Evolutionary conservation across 139 green algal species (phyloP).

Genomic region (Mesostigma viride): DNA sequence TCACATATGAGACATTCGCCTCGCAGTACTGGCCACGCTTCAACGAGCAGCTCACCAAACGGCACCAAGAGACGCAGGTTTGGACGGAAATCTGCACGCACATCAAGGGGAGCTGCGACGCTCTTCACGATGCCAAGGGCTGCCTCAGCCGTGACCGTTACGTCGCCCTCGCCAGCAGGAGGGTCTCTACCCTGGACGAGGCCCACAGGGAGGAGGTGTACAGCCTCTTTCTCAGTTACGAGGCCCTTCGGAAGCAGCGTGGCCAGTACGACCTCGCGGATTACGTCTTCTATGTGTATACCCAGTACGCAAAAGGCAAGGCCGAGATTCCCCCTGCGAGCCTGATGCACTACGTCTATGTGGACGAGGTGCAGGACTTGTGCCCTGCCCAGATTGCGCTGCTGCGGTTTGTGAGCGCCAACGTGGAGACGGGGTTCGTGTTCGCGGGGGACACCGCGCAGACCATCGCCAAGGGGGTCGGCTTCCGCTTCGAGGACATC

Average conservation of each 20-base stretch:
- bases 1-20: too few relatives aligned
- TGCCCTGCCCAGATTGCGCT: conserved; percentile 53
- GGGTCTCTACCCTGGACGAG: conserved; percentile 53
- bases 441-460: conserved; percentile 69
- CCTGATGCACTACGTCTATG: conserved; percentile 50
- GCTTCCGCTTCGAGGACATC: conserved; percentile 50
- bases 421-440: conserved; percentile 50
- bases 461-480: conserved; percentile 65
- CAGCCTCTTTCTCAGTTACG: conserved; percentile 47
- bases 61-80: conserved; percentile 23
- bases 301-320: background rate
- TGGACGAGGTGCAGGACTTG: conserved; percentile 78
- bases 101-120: conserved; percentile 59
- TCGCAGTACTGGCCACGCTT: conserved; percentile 17
- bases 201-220: conserved; percentile 46
- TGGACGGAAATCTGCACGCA: conserved; percentile 57
- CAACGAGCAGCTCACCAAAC: background rate
- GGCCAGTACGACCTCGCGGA: conserved; percentile 15
- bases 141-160: conserved; percentile 46
- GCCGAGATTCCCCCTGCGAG: background rate
- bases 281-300: conserved; percentile 14
- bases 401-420: conserved; percentile 49
- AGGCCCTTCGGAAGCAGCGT: conserved; percentile 28
- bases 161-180: conserved; percentile 42
- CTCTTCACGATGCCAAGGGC: conserved; percentile 35